Base-by-base conservation (phyloP, 768 basidiomycete species). In the Cytidiella melzeri region DNA sequence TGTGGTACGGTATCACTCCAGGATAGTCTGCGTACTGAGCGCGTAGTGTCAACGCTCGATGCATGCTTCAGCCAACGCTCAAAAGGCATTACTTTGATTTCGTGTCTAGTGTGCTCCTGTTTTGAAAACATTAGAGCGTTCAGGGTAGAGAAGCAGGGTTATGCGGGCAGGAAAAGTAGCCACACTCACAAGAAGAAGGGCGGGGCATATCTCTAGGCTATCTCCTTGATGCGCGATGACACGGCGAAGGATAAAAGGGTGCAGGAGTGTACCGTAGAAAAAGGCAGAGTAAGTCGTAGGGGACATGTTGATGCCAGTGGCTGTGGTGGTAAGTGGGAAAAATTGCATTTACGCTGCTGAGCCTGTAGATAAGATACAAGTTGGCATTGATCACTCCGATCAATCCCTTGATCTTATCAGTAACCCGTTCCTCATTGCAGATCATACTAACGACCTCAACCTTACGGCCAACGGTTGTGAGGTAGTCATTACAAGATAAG, bases 261-360 rank as follows among this genome's bases (percentile, higher is more conserved):
- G 90, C 74, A 94, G 82, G 19, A 97, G 70, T 0, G 90, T 95
- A 11, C 94, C 94, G 65, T 94, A 92, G 70, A 92, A 87, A 66
- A 93, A 94, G 15, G 83, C 83, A 21, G 70, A 67, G 45, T 57
- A 38, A 42, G 27, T 47, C 30, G 4, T 11, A 15, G 30, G 7
- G 9, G 30, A 34, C 30, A 34, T 34, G 9, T 7, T 15, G 15
- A 7, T 34, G 9, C 9, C 15, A 7, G 30, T 34, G 9, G 15
- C 9, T 34, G 30, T 34, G n/a, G n/a, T n/a, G n/a, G n/a, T n/a
- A n/a, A n/a, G n/a, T n/a, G n/a, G n/a, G n/a, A n/a, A n/a, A n/a
- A n/a, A n/a, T n/a, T n/a, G n/a, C n/a, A n/a, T n/a, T n/a, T n/a
- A n/a, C n/a, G n/a, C n/a, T n/a, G n/a, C n/a, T n/a, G n/a, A n/a